A percentile compares a stretch with the other conserved stretches of the same genome.
Conservation (phyloP, 495 filamentous ascomycete genomes). For the Neurospora cerealis region DNA sequence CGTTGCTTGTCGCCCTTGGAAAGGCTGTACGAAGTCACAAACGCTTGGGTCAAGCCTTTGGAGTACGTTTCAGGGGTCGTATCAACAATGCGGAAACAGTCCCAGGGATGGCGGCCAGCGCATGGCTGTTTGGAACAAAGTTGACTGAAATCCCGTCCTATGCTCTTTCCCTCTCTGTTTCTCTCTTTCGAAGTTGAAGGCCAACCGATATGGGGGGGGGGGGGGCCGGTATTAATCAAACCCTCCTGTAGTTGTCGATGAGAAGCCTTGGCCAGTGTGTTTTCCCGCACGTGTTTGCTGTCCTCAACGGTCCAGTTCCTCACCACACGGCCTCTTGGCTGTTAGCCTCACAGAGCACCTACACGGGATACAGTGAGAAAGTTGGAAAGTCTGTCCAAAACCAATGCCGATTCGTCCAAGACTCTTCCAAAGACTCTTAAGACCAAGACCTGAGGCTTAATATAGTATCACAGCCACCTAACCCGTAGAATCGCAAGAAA, state of each 20-base stretch:
- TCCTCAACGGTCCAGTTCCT: neutral
- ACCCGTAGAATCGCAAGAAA: neutral
- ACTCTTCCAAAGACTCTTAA: neutral
- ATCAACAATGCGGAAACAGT: constrained; percentile 26
- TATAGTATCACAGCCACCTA: neutral
- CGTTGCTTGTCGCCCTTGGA: neutral
- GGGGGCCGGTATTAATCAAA: neutral
- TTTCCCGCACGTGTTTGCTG: neutral
- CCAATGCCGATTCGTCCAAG: neutral
- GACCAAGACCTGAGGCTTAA: neutral
- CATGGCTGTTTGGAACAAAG: constrained; percentile 12
- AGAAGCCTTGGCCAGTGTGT: neutral
- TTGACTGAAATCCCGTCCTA: constrained; percentile 1
- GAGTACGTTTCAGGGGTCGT: constrained; percentile 26
- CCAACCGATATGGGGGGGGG: neutral
- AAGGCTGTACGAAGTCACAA: constrained; percentile 5
- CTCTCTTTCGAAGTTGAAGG: neutral
- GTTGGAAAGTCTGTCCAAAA: neutral
- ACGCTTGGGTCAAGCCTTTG: constrained; percentile 11
- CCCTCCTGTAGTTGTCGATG: neutral
- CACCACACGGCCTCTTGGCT: neutral
- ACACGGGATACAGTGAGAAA: neutral
- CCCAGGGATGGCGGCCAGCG: constrained; percentile 12
- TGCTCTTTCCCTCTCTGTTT: neutral
- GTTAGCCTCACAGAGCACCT: neutral